phyloP scores from a whole-genome alignment of 306 rosid species.

The Cajanus cajan region DNA sequence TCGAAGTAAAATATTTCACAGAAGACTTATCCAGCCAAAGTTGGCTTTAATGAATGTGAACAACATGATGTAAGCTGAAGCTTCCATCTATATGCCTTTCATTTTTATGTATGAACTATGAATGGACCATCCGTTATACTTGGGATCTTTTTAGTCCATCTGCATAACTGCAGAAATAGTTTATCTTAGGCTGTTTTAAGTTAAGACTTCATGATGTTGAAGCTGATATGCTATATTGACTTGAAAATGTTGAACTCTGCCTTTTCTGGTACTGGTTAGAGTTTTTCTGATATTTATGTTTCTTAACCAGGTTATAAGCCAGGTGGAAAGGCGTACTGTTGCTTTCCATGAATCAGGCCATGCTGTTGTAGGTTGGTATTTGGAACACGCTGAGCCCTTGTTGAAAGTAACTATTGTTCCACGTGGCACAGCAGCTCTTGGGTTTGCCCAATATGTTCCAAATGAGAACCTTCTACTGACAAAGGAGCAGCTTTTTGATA shows the following conservation, averaged over 20 bases:
- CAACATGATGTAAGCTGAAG: neutral
- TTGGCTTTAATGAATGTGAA: neutral
- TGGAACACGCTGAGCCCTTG: constrained; percentile 84
- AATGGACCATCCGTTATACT: neutral
- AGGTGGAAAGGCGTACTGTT: constrained; percentile 87
- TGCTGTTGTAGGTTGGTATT: constrained; percentile 96
- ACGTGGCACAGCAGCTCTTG: constrained; percentile 95
- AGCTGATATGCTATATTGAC: neutral
- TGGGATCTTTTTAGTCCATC: neutral
- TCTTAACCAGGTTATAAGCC: constrained; percentile 79
- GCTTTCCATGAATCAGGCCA: constrained; percentile 98
- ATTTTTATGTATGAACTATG: too few relatives aligned
- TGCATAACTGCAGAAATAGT: neutral
- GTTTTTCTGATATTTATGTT: constrained; percentile 12
- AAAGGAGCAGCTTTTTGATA: constrained; percentile 91
- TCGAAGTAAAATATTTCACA: neutral
- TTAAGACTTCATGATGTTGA: neutral
- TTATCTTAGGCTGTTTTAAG: neutral
- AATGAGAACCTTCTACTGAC: constrained; percentile 93
- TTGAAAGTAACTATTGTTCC: constrained; percentile 94
- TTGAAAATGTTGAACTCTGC: neutral
- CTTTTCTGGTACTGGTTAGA: neutral
- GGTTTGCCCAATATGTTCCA: constrained; percentile 95
- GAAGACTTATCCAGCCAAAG: neutral
- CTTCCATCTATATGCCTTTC: neutral